Conservation (phyloP, 75 land plant genomes). For the Sequoiadendron giganteum region DNA sequence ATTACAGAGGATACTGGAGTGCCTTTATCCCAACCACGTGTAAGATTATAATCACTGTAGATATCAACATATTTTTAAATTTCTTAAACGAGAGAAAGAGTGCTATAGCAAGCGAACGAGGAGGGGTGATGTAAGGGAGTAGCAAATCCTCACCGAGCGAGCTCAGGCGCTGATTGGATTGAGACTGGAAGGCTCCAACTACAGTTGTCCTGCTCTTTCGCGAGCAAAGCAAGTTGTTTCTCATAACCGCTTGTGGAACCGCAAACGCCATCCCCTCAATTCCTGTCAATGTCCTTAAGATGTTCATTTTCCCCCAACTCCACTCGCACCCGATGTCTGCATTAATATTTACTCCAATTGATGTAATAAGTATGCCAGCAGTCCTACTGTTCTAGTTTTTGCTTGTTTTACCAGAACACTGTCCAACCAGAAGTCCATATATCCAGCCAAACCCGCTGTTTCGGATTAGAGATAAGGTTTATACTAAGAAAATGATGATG, state of each 20-base stretch:
- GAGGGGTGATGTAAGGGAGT: no score
- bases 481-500: no score
- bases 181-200: background rate
- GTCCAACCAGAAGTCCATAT: no score
- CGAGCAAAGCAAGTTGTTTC: background rate
- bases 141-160: background rate
- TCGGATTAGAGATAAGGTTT: no score
- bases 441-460: no score
- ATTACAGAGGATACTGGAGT: background rate
- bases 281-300: background rate
- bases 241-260: background rate
- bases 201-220: background rate
- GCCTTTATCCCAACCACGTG: background rate
- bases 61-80: background rate
- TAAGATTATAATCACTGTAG: background rate
- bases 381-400: background rate
- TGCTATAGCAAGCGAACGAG: no score
- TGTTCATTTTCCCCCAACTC: background rate
- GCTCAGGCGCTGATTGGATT: background rate
- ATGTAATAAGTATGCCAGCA: no score
- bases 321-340: background rate
- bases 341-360: no score
- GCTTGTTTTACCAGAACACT: background rate
- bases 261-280: background rate
- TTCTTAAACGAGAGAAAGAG: no score